phyloP scores from a whole-genome alignment of 495 filamentous ascomycete genomes.

The Hypoxylon intermedium region DNA sequence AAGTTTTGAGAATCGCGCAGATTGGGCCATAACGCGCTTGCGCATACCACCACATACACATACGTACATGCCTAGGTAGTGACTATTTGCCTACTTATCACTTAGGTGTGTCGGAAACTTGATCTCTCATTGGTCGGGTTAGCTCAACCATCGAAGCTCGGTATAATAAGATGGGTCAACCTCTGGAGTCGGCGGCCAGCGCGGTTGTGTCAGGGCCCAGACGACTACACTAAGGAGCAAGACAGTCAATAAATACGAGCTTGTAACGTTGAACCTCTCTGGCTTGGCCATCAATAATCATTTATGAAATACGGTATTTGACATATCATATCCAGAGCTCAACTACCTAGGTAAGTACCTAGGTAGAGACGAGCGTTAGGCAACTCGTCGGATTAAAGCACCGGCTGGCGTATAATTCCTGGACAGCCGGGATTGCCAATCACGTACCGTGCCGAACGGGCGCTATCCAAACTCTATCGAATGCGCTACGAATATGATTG shows the following conservation, averaged over 20 bases:
- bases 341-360: too few species aligned
- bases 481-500: conserved; percentile 37
- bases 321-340: too few species aligned
- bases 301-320: too few species aligned
- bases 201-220: conserved; percentile 17
- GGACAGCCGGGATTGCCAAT: conserved; percentile 26
- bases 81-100: conserved; percentile 23
- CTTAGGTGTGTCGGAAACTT: conserved; percentile 20
- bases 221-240: background rate
- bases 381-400: too few species aligned
- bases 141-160: conserved; percentile 14
- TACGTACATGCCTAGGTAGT: background rate
- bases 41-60: conserved; percentile 18
- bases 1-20: conserved; percentile 25
- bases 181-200: conserved; percentile 24
- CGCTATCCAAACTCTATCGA: conserved; percentile 35
- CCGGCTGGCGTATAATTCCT: conserved; percentile 28
- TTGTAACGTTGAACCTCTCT: background rate
- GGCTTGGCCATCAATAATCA: too few species aligned
- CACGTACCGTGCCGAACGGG: conserved; percentile 38
- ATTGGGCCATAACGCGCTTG: conserved; percentile 24
- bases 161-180: conserved; percentile 12
- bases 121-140: conserved; percentile 24
- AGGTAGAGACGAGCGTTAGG: too few species aligned
- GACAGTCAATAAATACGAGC: too few species aligned